phyloP scores from a whole-genome alignment of 345 rosid genomes.

The Anacardium occidentale region DNA sequence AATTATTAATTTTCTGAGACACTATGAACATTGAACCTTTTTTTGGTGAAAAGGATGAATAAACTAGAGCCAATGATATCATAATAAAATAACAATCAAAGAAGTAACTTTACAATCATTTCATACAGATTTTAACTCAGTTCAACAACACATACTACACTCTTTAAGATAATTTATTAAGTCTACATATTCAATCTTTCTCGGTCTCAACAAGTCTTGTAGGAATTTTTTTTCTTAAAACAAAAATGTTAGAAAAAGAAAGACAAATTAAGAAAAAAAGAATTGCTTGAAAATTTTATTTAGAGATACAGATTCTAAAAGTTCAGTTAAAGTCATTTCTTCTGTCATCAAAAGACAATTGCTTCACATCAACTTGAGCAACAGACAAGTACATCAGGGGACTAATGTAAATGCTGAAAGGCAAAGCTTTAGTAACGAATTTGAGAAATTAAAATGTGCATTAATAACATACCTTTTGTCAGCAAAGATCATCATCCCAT shows the following conservation, averaged over 20 bases:
- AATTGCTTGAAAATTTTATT: neutral
- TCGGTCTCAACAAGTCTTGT: neutral
- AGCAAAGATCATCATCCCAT: slow-evolving; percentile 99
- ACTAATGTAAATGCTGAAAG: too few species aligned
- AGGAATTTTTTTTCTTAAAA: too few species aligned
- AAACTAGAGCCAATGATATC: neutral
- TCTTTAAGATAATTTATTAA: slow-evolving; percentile 4
- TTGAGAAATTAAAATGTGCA: neutral
- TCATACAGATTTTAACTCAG: neutral
- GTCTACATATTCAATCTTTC: neutral
- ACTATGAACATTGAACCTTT: neutral
- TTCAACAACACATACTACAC: neutral
- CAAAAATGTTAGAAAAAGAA: neutral
- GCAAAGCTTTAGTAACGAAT: neutral
- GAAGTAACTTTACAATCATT: neutral
- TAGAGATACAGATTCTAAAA: neutral
- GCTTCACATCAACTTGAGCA: neutral
- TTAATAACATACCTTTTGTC: slow-evolving; percentile 66
- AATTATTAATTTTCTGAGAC: neutral
- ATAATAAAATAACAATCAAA: neutral
- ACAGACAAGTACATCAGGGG: neutral
- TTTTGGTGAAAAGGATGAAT: neutral
- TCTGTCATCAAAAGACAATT: neutral
- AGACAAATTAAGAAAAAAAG: neutral
- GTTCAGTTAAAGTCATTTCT: neutral